Base-by-base conservation (phyloP, 768 basidiomycete genomes). In the Leccinum subgranulosum region DNA sequence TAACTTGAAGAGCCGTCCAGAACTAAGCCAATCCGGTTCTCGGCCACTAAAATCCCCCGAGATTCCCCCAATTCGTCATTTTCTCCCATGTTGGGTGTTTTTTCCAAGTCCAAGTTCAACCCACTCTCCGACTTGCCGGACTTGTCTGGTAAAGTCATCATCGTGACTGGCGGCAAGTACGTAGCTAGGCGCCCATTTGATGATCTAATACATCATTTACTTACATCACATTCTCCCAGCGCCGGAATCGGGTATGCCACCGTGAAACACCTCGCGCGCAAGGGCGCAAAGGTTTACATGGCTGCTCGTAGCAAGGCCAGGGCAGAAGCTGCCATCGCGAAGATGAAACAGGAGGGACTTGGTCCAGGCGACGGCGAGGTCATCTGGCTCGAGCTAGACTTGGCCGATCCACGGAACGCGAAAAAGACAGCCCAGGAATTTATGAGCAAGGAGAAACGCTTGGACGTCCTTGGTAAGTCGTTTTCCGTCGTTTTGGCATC, bases 101-200 rank as follows among this genome's bases (percentile, higher is more conserved):
- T 71, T 56, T 66, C 64, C 46, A 64, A 54, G 17, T 52, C 64
- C 43, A 4, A 4, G 1, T 79, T 74, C 62, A 58, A 76, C 45
- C 77, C 79, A 1, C 60, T 63, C 0, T 72, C 57, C 5, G 79
- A 81, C 60, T 60, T 84, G 29, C 59, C 64, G 31, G 69, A 72
- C 49, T 31, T 64, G 49, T 64, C 71, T 36, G 65, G 66, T 17
- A 71, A 82, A 64, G 80, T 85, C n/a, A 65, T 73, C 47, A 69
- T 84, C 41, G 79, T 86, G 19, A 85, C 84, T 0, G 84, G 84
- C 15, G 82, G 78, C 60, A 85, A 84, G 81, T 84, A 5, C 14
- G 33, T 28, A 28, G 23, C 23, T 23, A 28, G 11, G 21, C 8
- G 1, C 15, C 3, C 3, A 3, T 19, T 1, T 9, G 8, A 19